Conservation (phyloP, 106 monocot species). For the Dendrobium chrysotoxum region DNA sequence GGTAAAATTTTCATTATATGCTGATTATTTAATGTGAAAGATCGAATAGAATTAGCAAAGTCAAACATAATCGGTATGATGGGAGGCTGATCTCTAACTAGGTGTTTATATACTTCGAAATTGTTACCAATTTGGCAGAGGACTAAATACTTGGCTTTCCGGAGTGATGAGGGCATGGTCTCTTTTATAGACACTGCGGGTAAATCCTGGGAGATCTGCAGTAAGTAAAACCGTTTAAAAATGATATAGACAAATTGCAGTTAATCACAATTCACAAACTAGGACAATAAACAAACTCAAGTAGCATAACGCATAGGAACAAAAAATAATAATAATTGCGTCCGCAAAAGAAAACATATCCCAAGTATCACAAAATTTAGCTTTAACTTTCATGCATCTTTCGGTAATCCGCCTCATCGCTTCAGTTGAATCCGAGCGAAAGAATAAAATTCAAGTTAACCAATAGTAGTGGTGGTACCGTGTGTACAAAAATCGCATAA, state of each 20-base stretch:
- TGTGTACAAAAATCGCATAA: neutral
- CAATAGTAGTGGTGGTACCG: neutral
- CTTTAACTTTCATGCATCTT: neutral
- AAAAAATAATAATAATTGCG: neutral
- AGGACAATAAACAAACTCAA: too few relatives aligned
- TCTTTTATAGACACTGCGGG: constrained; percentile 70
- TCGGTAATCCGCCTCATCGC: neutral
- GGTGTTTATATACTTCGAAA: neutral
- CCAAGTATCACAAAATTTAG: neutral
- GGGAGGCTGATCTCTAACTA: neutral
- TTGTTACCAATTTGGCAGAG: constrained; percentile 73
- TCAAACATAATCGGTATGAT: neutral
- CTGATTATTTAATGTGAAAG: neutral
- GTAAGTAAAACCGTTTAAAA: constrained; percentile 4
- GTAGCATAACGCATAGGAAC: neutral
- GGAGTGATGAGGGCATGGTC: constrained; percentile 89
- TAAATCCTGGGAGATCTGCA: constrained; percentile 94
- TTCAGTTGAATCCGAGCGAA: neutral
- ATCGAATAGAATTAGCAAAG: neutral
- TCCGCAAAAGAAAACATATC: neutral
- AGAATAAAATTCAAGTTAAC: neutral
- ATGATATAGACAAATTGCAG: neutral
- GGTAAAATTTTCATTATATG: neutral
- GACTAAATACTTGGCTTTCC: constrained; percentile 91
- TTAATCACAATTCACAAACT: neutral